phyloP scores from a whole-genome alignment of 2,329 filamentous ascomycete species.

The Thielaviopsis musarum region DNA sequence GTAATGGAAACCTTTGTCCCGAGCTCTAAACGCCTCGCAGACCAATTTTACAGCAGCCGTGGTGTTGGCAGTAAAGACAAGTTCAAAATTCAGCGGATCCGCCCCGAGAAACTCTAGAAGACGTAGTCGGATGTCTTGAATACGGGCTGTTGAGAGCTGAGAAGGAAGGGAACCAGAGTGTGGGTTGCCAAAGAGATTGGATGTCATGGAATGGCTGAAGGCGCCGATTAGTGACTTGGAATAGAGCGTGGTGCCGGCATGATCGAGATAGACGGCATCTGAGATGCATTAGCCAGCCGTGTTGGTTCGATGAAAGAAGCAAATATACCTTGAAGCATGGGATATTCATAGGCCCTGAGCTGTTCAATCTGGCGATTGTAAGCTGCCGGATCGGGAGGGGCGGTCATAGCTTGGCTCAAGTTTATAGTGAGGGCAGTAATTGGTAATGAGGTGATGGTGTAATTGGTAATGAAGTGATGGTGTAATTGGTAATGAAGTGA shows the following conservation, averaged over 20 bases:
- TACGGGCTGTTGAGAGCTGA: constrained; percentile 36
- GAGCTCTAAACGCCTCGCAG: constrained; percentile 37
- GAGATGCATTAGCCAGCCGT: constrained; percentile 5
- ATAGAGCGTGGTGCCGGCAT: constrained; percentile 40
- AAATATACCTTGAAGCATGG: constrained; percentile 47
- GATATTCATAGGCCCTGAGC: constrained; percentile 45
- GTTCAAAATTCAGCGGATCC: constrained; percentile 39
- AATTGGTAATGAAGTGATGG: no score
- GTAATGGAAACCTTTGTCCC: constrained; percentile 35
- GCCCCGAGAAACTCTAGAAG: constrained; percentile 42
- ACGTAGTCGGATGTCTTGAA: constrained; percentile 37
- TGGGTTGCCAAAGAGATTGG: constrained; percentile 49
- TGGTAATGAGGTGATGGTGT: neutral
- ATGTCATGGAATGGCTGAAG: constrained; percentile 37
- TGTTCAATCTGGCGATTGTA: constrained; percentile 45
- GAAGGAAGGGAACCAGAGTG: constrained; percentile 47
- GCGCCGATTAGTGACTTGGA: constrained; percentile 38
- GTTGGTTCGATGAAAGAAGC: constrained; percentile 6
- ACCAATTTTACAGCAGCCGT: constrained; percentile 47
- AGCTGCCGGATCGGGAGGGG: neutral
- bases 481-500: neutral
- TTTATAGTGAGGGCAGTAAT: neutral
- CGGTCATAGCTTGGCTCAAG: constrained; percentile 1
- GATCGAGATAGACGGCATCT: constrained; percentile 36
- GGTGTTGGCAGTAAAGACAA: constrained; percentile 45